Conservation (phyloP, 2,329 filamentous ascomycete genomes). For the Aspergillus eucalypticola region DNA sequence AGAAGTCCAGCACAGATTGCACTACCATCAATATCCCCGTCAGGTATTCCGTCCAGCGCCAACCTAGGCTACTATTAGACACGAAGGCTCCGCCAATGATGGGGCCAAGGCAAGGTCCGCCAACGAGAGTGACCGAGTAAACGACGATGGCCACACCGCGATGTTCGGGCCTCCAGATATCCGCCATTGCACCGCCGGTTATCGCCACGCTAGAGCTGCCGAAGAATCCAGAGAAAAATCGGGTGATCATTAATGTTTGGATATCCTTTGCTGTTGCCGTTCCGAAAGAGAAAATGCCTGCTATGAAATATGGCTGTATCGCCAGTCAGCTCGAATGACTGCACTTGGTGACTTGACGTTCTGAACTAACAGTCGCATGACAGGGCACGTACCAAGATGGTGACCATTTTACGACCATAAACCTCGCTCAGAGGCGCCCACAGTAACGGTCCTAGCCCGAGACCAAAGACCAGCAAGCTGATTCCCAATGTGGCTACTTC, state of each 20-base stretch:
- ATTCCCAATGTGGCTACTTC: not conserved
- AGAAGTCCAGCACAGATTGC: not conserved
- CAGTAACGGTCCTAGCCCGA: not conserved
- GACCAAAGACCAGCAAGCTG: not conserved
- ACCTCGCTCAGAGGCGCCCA: not conserved
- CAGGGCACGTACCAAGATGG: not conserved
- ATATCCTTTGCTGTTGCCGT: not conserved
- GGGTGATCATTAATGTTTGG: not conserved
- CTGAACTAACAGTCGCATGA: not conserved
- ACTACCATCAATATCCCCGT: not conserved
- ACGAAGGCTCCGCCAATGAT: not conserved
- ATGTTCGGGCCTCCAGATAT: not conserved
- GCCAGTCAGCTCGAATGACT: not conserved
- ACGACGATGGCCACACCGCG: not conserved
- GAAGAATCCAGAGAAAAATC: not conserved
- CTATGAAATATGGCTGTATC: not conserved
- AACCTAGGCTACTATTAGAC: not conserved
- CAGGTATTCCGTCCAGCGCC: constrained; percentile 3
- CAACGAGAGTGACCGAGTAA: not conserved
- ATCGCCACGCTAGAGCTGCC: not conserved
- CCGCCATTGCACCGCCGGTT: not conserved
- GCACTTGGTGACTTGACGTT: not conserved
- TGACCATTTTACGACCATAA: not conserved
- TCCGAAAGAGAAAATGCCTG: not conserved
- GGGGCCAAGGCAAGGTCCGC: not conserved